Conservation (phyloP, 73 alveolate genomes). For the Paramecium octaurelia region DNA sequence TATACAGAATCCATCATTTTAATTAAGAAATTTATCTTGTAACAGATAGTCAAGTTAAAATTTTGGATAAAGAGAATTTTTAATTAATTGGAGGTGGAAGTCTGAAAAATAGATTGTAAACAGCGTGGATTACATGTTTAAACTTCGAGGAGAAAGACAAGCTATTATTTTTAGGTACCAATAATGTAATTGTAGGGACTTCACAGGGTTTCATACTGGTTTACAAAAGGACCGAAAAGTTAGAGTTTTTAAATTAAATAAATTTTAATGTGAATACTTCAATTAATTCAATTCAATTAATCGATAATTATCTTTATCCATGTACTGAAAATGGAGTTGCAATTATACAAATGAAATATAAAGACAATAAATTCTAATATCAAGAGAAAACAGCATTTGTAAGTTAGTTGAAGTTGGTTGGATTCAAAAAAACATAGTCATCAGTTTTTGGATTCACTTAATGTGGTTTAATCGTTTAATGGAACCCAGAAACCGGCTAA, state of each 20-base stretch:
- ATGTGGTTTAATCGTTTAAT: background rate
- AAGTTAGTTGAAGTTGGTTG: background rate
- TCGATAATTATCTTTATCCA: background rate
- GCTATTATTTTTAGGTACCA: background rate
- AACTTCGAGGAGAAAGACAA: background rate
- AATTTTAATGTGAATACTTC: background rate
- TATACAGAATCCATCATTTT: background rate
- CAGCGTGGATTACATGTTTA: background rate
- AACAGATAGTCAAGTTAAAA: background rate
- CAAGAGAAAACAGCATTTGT: background rate
- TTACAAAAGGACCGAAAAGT: background rate
- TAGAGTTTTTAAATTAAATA: background rate
- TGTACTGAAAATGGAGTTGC: background rate
- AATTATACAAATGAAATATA: background rate
- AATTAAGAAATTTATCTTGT: background rate
- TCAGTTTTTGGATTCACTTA: background rate
- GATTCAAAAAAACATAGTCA: background rate
- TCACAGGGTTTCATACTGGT: background rate
- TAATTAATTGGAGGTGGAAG: conserved; percentile 36
- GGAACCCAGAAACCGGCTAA: background rate
- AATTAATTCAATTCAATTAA: background rate
- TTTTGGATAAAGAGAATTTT: background rate
- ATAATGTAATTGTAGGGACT: background rate
- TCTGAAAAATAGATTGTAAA: background rate
- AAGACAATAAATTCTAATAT: background rate